phyloP scores from a whole-genome alignment of 305 asterid genomes.

The Fraxinus sp. region DNA sequence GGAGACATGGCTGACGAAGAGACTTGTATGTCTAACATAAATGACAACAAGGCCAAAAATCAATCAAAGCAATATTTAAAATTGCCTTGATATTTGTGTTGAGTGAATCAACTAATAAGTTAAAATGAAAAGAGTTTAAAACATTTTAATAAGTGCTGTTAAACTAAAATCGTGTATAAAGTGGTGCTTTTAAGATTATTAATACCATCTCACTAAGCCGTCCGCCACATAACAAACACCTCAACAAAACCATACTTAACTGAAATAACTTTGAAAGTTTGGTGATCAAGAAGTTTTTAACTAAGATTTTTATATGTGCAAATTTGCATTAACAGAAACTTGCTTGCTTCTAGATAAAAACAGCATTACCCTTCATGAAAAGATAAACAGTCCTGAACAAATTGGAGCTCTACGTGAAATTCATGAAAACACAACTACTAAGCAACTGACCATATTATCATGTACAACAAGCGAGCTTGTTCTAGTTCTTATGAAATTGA shows the following conservation, averaged over 20 bases:
- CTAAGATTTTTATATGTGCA: not conserved
- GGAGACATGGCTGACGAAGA: not conserved
- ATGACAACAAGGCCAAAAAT: not conserved
- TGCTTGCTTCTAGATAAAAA: not conserved
- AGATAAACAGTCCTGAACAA: constrained; percentile 10
- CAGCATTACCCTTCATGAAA: not conserved
- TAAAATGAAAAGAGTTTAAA: not conserved
- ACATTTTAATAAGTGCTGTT: not conserved
- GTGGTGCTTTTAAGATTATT: not conserved
- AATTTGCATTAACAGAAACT: not conserved
- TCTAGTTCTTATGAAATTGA: not conserved
- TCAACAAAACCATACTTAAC: not conserved
- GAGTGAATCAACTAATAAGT: not conserved
- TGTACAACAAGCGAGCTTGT: not conserved
- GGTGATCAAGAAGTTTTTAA: not conserved
- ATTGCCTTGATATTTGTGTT: not conserved
- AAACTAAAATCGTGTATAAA: not conserved
- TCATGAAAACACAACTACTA: not conserved
- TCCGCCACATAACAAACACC: not conserved
- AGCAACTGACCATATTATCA: not conserved
- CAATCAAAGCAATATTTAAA: not conserved
- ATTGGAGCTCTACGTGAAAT: constrained; percentile 7
- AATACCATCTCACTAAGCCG: not conserved
- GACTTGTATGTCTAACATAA: not conserved
- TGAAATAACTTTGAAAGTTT: not conserved